A percentile compares a stretch with the other conserved stretches of the same genome.
These are phyloP conservation scores for Wickerhamiella slavikovae DNA, from an alignment of 805 yeast genomes.

Conservation along the genomic window DNA sequence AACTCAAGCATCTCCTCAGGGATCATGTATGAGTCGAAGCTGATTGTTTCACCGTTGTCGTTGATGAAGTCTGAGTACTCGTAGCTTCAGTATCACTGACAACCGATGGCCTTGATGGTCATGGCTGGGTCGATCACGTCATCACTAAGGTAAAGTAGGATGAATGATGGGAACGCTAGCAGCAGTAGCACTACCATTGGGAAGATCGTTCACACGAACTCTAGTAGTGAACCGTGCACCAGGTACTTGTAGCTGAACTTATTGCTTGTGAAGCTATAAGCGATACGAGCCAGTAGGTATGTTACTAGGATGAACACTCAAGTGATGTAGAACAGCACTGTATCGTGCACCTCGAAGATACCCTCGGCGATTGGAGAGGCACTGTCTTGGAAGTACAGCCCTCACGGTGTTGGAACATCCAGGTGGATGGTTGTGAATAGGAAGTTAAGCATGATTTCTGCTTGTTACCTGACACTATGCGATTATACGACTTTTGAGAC, in stretches of 20 bases:
- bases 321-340: constrained; percentile 4
- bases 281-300: constrained; percentile 4
- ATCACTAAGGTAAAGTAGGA: constrained; percentile 8
- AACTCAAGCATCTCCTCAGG: constrained; percentile 12
- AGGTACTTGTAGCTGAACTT: constrained; percentile 9
- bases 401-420: constrained; percentile 14
- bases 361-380: constrained; percentile 7
- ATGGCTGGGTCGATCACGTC: constrained; percentile 9
- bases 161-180: constrained; percentile 8
- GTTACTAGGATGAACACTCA: constrained; percentile 5
- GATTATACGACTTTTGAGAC: constrained; percentile 2
- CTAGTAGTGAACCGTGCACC: constrained; percentile 13
- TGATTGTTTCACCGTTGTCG: constrained; percentile 8
- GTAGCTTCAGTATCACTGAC: constrained; percentile 10
- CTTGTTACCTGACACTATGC: neutral
- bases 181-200: constrained; percentile 10
- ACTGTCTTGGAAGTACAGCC: constrained; percentile 11
- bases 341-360: constrained; percentile 5
- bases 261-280: constrained; percentile 1
- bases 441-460: constrained; percentile 2
- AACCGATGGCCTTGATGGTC: constrained; percentile 10
- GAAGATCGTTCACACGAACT: constrained; percentile 14
- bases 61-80: constrained; percentile 10
- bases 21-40: constrained; percentile 10
- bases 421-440: constrained; percentile 3